phyloP scores from a whole-genome alignment of 2,329 filamentous ascomycete species.

The Canariomyces notabilis region DNA sequence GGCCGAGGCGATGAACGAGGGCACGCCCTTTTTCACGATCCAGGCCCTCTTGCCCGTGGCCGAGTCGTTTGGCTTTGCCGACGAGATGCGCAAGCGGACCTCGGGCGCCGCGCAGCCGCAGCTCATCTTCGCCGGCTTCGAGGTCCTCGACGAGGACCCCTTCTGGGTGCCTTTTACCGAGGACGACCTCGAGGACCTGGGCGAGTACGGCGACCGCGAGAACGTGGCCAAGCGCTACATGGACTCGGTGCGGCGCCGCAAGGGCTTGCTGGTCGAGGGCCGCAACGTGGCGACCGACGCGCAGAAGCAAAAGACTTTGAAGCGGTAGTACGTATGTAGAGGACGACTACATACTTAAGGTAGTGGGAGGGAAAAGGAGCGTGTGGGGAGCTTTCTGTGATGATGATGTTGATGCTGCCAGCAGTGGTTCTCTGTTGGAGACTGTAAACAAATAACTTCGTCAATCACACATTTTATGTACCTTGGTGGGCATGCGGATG shows the following conservation, averaged over 20 bases:
- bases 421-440: too few species aligned
- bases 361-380: too few species aligned
- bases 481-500: too few species aligned
- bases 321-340: constrained; percentile 40
- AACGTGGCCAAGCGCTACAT: constrained; percentile 97
- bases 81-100: constrained; percentile 93
- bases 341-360: too few species aligned
- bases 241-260: constrained; percentile 78
- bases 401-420: too few species aligned
- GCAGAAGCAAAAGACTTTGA: constrained; percentile 79
- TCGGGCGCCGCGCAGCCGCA: constrained; percentile 88
- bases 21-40: constrained; percentile 95
- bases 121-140: constrained; percentile 87
- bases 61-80: constrained; percentile 91
- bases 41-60: constrained; percentile 82
- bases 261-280: constrained; percentile 81
- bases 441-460: too few species aligned
- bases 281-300: constrained; percentile 75
- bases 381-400: too few species aligned
- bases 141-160: constrained; percentile 89
- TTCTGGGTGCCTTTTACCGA: constrained; percentile 98
- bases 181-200: constrained; percentile 92
- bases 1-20: constrained; percentile 87
- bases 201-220: constrained; percentile 87
- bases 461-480: too few species aligned